These are phyloP conservation scores for Torulaspora delbrueckii DNA, from an alignment of 805 yeast species.

Conservation along the genomic window DNA sequence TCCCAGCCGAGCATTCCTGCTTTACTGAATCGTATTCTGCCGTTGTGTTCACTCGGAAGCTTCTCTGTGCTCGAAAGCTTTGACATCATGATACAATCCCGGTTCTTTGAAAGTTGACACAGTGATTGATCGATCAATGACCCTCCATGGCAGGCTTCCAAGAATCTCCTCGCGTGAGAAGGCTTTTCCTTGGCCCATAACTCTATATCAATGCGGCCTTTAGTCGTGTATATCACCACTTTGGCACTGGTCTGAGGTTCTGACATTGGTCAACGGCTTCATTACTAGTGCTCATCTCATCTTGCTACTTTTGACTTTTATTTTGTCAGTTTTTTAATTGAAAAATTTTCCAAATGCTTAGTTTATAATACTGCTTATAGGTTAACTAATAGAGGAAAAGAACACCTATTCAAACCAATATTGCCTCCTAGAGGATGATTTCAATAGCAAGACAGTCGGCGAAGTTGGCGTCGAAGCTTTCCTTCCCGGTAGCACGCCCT, in stretches of 20 bases:
- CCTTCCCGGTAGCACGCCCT: not conserved
- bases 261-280: constrained; percentile 14
- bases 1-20: constrained; percentile 56
- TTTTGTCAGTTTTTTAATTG: not conserved
- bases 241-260: constrained; percentile 60
- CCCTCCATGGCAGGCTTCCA: constrained; percentile 40
- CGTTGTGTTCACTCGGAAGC: constrained; percentile 43
- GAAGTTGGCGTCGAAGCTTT: constrained; percentile 3
- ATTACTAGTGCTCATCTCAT: not conserved
- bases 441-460: constrained; percentile 4
- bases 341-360: constrained; percentile 7
- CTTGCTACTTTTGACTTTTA: not conserved
- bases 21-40: constrained; percentile 45
- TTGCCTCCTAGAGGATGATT: not conserved
- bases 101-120: constrained; percentile 1
- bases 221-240: constrained; percentile 50
- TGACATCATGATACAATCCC: constrained; percentile 1
- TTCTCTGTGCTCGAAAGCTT: constrained; percentile 19
- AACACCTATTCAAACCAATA: not conserved
- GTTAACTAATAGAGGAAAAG: not conserved
- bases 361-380: not conserved
- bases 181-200: constrained; percentile 71
- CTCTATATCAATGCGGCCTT: constrained; percentile 56
- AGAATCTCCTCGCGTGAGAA: constrained; percentile 41
- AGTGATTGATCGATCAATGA: constrained; percentile 2